Evolutionary conservation across 2,329 filamentous ascomycete species (phyloP), one percentile per base, ranked within the genome.

Genomic region (Ophidiomyces ophidiicola): DNA sequence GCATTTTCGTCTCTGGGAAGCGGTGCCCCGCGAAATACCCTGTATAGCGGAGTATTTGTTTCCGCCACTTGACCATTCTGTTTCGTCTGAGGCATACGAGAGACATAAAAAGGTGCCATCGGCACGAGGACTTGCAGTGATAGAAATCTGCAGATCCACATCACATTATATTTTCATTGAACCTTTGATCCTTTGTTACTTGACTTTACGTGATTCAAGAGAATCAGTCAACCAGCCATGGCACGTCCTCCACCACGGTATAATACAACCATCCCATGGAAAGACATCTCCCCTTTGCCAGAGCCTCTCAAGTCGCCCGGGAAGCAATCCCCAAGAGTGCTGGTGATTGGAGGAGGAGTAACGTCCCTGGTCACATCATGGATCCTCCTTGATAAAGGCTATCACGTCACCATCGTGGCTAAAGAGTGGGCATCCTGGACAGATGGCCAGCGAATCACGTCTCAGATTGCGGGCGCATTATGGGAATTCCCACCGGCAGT

Each of bases 401-500:
- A 66, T 48, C 56, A 51, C 18, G 65, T 68, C 41, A 68, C 64
- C 3, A 56, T 69, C 20, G 32, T 67, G 18, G 59, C 64, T 26
- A 61, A 59, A 33, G 55, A 63, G 26, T 68, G 64, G 64, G 62
- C 58, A 20, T 47, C 47, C 12, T 53, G 46, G 15, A 56, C 42
- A 43, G 47, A 53, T 12, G 48, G 55, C 21, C 49, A 60, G 21
- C 63, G 64, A 7, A 46, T 68, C 23, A 68, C 64, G 1, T 67
- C 65, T 0, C 65, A 68, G 45, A 63, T 68, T 36, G 63, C 64
- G 1, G 66, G 64, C 8, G 64, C 66, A 1, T 54, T 68, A 1
- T 69, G 65, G 66, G 64, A 69, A 44, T 64, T 54, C 36, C 63
- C 65, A 18, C 64, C 65, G 0, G 63, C 62, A 0, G 62, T 62